Conservation (phyloP, 2,329 filamentous ascomycete genomes). For the Exophiala mesophila region DNA sequence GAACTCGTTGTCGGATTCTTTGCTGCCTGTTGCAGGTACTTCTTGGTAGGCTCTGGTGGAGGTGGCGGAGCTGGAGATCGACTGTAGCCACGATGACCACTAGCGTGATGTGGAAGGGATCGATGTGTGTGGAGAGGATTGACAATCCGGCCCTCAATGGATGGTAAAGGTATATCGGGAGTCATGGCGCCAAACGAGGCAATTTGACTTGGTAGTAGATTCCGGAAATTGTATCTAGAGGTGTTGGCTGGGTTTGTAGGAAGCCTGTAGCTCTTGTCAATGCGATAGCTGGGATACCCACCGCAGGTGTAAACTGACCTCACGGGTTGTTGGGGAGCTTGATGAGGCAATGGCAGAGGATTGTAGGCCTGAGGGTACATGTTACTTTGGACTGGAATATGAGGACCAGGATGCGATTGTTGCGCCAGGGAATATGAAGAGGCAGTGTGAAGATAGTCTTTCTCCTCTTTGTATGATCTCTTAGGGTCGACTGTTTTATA, state of each 20-base stretch:
- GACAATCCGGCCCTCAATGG: conserved; percentile 6
- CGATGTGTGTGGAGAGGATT: neutral
- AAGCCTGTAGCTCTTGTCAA: conserved; percentile 17
- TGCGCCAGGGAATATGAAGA: no score
- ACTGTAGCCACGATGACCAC: conserved; percentile 1
- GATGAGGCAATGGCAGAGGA: no score
- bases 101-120: neutral
- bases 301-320: conserved; percentile 25
- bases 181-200: conserved; percentile 7
- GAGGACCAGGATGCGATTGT: no score
- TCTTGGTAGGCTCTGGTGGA: conserved; percentile 55
- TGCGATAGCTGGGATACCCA: conserved; percentile 26
- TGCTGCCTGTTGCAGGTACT: conserved; percentile 57
- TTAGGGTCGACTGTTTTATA: conserved; percentile 25
- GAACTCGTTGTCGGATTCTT: conserved; percentile 39
- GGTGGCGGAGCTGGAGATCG: conserved; percentile 7
- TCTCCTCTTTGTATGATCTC: conserved; percentile 23
- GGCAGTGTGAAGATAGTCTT: conserved; percentile 15
- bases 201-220: conserved; percentile 11
- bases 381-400: no score
- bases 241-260: neutral
- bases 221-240: conserved; percentile 11
- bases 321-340: conserved; percentile 12
- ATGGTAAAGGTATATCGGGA: conserved; percentile 12
- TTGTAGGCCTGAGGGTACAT: no score